A percentile compares a stretch with the other conserved stretches of the same genome.
These are phyloP conservation scores for Mangifera indica DNA, from an alignment of 345 rosid species.

Conservation along the genomic window DNA sequence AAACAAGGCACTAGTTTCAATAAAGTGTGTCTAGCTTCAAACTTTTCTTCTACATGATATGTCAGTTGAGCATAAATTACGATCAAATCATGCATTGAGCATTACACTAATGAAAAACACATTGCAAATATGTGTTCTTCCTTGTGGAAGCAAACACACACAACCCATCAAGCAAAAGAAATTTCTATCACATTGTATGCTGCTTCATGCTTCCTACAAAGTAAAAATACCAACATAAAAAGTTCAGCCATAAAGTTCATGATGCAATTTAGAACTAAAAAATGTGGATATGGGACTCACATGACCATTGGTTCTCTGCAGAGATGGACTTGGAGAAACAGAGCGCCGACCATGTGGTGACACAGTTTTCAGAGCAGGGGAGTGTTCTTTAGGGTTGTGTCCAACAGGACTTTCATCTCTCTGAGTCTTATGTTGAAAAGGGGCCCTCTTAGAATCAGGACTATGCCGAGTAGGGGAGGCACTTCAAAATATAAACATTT, in stretches of 20 bases:
- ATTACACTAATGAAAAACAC: constrained; percentile 3
- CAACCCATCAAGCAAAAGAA: background rate
- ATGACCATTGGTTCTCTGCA: constrained; percentile 22
- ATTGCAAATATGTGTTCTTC: constrained; percentile 5
- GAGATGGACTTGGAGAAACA: constrained; percentile 40
- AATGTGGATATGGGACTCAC: constrained; percentile 19
- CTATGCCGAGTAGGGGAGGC: constrained; percentile 45
- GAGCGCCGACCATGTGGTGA: constrained; percentile 35
- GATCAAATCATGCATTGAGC: background rate
- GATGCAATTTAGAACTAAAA: background rate
- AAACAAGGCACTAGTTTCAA: too few relatives aligned
- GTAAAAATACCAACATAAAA: constrained; percentile 7
- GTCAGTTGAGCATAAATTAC: too few relatives aligned
- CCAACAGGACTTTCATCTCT: constrained; percentile 40
- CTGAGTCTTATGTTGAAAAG: constrained; percentile 35
- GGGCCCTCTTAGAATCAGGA: constrained; percentile 39
- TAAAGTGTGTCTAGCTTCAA: too few relatives aligned
- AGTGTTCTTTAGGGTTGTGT: constrained; percentile 25
- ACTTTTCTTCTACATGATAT: too few relatives aligned
- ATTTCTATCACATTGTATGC: background rate
- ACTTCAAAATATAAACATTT: constrained; percentile 17
- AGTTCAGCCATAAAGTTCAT: constrained; percentile 1
- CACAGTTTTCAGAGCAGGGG: constrained; percentile 39
- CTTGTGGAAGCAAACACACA: constrained; percentile 2
- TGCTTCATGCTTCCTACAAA: constrained; percentile 14